Conservation (phyloP, 768 basidiomycete species). For the Suillus paluster region DNA sequence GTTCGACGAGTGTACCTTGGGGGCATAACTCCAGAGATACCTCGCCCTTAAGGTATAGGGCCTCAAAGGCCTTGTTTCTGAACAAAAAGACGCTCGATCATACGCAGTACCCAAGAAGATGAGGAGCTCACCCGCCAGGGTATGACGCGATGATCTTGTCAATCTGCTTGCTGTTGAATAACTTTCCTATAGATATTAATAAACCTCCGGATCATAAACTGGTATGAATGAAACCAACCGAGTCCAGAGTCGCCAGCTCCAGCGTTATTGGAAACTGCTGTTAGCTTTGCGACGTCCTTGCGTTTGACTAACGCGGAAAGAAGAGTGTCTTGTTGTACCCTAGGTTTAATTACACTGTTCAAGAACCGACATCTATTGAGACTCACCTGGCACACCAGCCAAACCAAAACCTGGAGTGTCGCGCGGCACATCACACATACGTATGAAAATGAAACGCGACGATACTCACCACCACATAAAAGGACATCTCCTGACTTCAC, state of each 20-base stretch:
- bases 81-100: conserved; percentile 3
- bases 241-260: conserved; percentile 73
- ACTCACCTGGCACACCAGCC: conserved; percentile 83
- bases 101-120: not conserved
- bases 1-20: conserved; percentile 89
- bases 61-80: conserved; percentile 88
- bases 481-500: conserved; percentile 80
- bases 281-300: conserved; percentile 73
- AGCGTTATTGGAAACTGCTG: conserved; percentile 89
- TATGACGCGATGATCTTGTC: conserved; percentile 88
- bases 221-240: conserved; percentile 42
- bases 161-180: conserved; percentile 76
- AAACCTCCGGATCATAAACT: not conserved
- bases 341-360: not conserved
- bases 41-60: conserved; percentile 76
- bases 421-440: not conserved
- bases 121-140: conserved; percentile 70
- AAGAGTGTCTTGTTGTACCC: conserved; percentile 64
- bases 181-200: conserved; percentile 53
- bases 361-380: not conserved
- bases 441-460: not conserved
- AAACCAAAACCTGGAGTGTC: conserved; percentile 77
- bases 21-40: conserved; percentile 89
- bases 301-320: conserved; percentile 77
- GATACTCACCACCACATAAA: conserved; percentile 77